Conservation (phyloP, 768 basidiomycete species). For the Mycena vitilis region DNA sequence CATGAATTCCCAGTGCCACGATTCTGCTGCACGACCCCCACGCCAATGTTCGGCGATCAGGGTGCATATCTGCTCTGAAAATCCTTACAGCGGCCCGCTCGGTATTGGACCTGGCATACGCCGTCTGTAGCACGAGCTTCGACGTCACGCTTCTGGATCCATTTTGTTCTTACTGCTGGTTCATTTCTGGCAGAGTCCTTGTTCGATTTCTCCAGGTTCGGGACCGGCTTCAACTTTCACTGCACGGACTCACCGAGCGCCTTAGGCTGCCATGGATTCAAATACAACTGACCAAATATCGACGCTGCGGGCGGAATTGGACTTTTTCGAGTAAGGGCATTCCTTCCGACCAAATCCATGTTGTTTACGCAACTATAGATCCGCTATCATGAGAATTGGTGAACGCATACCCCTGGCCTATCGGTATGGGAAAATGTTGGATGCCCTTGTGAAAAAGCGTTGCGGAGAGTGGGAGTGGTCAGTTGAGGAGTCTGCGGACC, state of each 20-base stretch:
- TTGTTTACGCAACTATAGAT: constrained; percentile 47
- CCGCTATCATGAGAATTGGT: constrained; percentile 70
- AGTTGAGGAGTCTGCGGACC: neutral
- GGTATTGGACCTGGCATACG: constrained; percentile 75
- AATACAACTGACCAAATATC: constrained; percentile 67
- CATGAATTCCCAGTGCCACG: constrained; percentile 57
- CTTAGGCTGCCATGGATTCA: constrained; percentile 63
- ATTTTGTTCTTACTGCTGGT: constrained; percentile 81
- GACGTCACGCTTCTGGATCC: constrained; percentile 77
- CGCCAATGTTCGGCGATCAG: constrained; percentile 65
- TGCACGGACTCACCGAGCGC: too few relatives aligned
- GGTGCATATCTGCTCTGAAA: constrained; percentile 76
- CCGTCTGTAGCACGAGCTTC: constrained; percentile 75
- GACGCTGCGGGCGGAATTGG: constrained; percentile 70
- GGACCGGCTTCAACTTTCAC: too few relatives aligned
- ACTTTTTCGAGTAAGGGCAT: constrained; percentile 69
- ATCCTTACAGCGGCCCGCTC: constrained; percentile 75
- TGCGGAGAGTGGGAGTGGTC: constrained; percentile 42
- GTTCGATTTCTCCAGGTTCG: constrained; percentile 66
- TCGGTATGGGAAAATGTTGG: constrained; percentile 68
- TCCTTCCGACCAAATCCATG: constrained; percentile 26
- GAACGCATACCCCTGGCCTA: constrained; percentile 75
- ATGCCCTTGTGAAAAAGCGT: constrained; percentile 56
- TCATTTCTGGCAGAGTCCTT: constrained; percentile 72
- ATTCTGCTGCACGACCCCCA: constrained; percentile 84